Percentiles rank a stretch among this genome's conserved stretches.
Conservation (phyloP, 306 rosid genomes). For the Crataegus laevigata region DNA sequence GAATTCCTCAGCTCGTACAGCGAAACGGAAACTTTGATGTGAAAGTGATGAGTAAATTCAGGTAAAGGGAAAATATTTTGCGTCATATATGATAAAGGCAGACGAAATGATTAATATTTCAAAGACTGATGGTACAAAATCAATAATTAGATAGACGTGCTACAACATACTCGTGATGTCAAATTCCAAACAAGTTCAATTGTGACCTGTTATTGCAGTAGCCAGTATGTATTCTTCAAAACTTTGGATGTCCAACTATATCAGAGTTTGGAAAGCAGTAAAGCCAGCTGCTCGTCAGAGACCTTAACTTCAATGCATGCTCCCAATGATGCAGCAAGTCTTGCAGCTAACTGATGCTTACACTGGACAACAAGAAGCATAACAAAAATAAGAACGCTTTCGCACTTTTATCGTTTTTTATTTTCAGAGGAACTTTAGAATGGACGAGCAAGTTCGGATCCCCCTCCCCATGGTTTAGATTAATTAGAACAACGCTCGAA, state of each 20-base stretch:
- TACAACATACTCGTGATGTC: background rate
- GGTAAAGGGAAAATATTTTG: no score
- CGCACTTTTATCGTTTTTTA: background rate
- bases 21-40: background rate
- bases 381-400: background rate
- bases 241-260: background rate
- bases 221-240: no score
- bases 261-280: slow-evolving; percentile 53
- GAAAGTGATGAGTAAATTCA: background rate
- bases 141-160: background rate
- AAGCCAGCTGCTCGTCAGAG: slow-evolving; percentile 68
- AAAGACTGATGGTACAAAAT: no score
- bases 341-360: slow-evolving; percentile 85
- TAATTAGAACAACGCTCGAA: background rate
- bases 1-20: background rate
- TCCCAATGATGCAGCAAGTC: slow-evolving; percentile 73
- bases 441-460: no score
- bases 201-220: background rate
- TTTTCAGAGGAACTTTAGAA: background rate
- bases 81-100: no score
- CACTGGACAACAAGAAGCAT: slow-evolving; percentile 37
- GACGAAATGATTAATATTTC: no score
- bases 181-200: no score
- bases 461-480: no score
- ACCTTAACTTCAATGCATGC: slow-evolving; percentile 58